Evolutionary conservation across 305 asterid species (phyloP).

Genomic region (Fraxinus paxiana): DNA sequence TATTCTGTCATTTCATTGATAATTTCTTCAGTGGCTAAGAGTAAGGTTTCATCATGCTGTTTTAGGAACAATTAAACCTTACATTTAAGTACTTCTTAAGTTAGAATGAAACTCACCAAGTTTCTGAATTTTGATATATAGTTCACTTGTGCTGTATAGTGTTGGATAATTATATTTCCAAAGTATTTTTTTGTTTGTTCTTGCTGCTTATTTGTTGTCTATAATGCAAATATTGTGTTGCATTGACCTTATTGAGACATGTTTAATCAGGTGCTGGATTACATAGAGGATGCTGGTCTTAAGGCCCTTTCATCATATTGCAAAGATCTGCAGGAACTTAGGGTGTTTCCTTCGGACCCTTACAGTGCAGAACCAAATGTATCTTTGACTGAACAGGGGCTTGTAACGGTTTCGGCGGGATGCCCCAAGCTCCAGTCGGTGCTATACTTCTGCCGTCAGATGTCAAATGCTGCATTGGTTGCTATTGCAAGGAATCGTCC

Average conservation of each 20-base stretch:
- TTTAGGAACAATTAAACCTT: background rate
- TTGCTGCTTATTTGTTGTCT: background rate
- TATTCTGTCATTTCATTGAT: background rate
- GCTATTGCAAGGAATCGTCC: slow-evolving; percentile 76
- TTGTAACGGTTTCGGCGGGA: slow-evolving; percentile 78
- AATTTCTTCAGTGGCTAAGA: background rate
- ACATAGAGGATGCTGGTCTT: slow-evolving; percentile 83
- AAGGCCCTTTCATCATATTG: slow-evolving; percentile 66
- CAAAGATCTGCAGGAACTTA: slow-evolving; percentile 74
- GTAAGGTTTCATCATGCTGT: background rate
- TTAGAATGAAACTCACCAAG: background rate
- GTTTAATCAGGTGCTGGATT: slow-evolving; percentile 45
- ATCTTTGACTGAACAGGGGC: slow-evolving; percentile 81
- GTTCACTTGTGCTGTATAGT: background rate
- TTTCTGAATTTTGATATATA: background rate
- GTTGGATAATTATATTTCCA: background rate
- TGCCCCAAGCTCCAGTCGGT: slow-evolving; percentile 90
- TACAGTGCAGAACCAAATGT: slow-evolving; percentile 69
- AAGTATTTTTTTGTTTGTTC: background rate
- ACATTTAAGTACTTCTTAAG: background rate
- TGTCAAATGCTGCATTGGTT: slow-evolving; percentile 77
- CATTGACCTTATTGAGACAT: background rate
- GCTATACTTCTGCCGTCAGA: slow-evolving; percentile 89
- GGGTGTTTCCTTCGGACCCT: slow-evolving; percentile 95
- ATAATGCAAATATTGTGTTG: background rate